phyloP scores from a whole-genome alignment of 371 early-diverging fungal species.

The Mortierella sp. region DNA sequence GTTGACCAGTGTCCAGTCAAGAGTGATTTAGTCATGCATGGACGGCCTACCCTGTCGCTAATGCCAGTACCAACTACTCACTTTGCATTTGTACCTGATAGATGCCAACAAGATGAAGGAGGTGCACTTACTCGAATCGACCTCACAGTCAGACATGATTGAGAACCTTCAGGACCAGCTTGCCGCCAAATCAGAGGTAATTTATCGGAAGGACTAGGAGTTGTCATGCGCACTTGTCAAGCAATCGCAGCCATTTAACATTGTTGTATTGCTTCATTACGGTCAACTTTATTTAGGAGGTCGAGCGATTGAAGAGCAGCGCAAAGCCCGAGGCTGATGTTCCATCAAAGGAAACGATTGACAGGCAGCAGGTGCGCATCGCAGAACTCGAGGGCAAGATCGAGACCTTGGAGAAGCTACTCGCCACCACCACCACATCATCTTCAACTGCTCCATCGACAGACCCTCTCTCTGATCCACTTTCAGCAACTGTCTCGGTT shows the following conservation, averaged over 20 bases:
- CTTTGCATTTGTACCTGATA: not conserved
- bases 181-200: conserved; percentile 40
- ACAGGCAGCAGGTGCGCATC: conserved; percentile 30
- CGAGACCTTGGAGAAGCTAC: conserved; percentile 25
- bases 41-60: too few species aligned
- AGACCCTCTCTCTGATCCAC: conserved; percentile 36
- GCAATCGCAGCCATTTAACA: not conserved
- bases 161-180: conserved; percentile 55
- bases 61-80: not conserved
- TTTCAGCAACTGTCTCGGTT: conserved; percentile 31
- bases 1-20: too few species aligned
- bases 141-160: conserved; percentile 51
- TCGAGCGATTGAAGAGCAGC: conserved; percentile 25
- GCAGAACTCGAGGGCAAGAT: conserved; percentile 35
- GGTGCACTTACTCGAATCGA: conserved; percentile 37
- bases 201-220: not conserved
- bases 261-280: not conserved
- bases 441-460: not conserved
- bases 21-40: too few species aligned
- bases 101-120: conserved; percentile 43
- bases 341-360: not conserved
- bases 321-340: not conserved
- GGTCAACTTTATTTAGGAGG: conserved; percentile 17
- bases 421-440: conserved; percentile 1
- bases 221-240: too few species aligned